Percentiles rank a stretch among this genome's conserved stretches.
These are phyloP conservation scores for Entophlyctis helioformis DNA, from an alignment of 192 early-diverging fungal species.

Conservation along the genomic window DNA sequence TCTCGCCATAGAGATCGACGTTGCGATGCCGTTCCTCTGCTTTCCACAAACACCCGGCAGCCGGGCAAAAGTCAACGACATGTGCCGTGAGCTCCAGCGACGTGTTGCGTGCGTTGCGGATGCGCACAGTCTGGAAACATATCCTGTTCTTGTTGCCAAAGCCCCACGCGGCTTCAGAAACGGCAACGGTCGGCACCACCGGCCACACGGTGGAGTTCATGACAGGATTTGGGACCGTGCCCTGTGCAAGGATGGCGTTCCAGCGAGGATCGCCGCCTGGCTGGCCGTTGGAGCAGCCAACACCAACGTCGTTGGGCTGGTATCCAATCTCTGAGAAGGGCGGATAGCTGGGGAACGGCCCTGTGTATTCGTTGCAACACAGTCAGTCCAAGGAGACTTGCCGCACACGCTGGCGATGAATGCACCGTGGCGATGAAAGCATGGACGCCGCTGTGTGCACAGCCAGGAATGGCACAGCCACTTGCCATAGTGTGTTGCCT, in stretches of 20 bases:
- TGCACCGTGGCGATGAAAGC: too few species aligned
- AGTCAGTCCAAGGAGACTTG: too few species aligned
- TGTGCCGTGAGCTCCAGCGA: constrained; percentile 4
- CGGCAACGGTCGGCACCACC: constrained; percentile 14
- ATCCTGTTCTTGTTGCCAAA: constrained; percentile 2
- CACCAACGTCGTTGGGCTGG: constrained; percentile 14
- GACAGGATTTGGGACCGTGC: too few species aligned
- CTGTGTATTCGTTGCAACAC: too few species aligned
- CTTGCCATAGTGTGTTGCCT: too few species aligned
- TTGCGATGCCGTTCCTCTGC: constrained; percentile 9
- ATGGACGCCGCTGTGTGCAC: too few species aligned
- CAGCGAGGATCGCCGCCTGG: constrained; percentile 22
- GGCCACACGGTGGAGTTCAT: constrained; percentile 14
- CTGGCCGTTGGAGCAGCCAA: constrained; percentile 20
- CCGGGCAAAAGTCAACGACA: constrained; percentile 27
- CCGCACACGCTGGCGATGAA: too few species aligned
- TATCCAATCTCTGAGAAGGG: constrained; percentile 13
- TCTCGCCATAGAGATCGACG: constrained; percentile 28
- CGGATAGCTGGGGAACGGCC: constrained; percentile 15
- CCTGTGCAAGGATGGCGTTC: constrained; percentile 13
- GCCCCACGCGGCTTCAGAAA: constrained; percentile 6
- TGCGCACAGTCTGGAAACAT: constrained; percentile 14
- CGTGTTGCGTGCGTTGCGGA: constrained; percentile 6
- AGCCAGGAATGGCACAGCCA: too few species aligned
- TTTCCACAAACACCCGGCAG: constrained; percentile 14